A percentile compares a stretch with the other conserved stretches of the same genome.
Conservation (phyloP, 139 green algal species). For the Auxenochlorella pyrenoidosa region DNA sequence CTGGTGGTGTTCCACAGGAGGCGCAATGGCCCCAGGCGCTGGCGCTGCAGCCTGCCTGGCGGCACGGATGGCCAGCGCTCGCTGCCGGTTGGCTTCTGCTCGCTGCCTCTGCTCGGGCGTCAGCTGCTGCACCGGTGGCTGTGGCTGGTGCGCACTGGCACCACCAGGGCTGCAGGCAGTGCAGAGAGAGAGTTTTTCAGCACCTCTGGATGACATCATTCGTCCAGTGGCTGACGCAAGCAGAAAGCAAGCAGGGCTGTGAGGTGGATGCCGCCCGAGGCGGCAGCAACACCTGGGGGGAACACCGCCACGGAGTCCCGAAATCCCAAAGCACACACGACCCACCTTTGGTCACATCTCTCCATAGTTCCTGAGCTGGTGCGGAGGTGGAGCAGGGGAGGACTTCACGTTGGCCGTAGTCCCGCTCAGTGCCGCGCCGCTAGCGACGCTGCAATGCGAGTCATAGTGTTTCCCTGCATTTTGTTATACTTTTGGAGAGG, state of each 20-base stretch:
- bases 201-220: too few species aligned
- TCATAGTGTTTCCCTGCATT: not conserved
- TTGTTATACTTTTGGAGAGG: not conserved
- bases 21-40: not conserved
- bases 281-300: too few species aligned
- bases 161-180: not conserved
- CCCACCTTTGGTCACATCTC: too few species aligned
- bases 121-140: not conserved
- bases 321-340: too few species aligned
- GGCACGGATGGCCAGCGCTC: constrained; percentile 5
- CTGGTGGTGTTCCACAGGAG: not conserved
- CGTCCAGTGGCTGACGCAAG: too few species aligned
- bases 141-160: not conserved
- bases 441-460: too few species aligned
- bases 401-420: too few species aligned
- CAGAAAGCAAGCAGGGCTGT: not conserved
- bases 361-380: too few species aligned
- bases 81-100: constrained; percentile 25
- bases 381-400: too few species aligned
- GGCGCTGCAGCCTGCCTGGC: not conserved
- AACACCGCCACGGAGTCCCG: too few species aligned
- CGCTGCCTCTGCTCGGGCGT: constrained; percentile 21
- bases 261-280: not conserved
- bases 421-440: too few species aligned
- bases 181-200: too few species aligned